These are phyloP conservation scores for Fusarium austroafricanum DNA, from an alignment of 2,329 filamentous ascomycete genomes.

Conservation along the genomic window DNA sequence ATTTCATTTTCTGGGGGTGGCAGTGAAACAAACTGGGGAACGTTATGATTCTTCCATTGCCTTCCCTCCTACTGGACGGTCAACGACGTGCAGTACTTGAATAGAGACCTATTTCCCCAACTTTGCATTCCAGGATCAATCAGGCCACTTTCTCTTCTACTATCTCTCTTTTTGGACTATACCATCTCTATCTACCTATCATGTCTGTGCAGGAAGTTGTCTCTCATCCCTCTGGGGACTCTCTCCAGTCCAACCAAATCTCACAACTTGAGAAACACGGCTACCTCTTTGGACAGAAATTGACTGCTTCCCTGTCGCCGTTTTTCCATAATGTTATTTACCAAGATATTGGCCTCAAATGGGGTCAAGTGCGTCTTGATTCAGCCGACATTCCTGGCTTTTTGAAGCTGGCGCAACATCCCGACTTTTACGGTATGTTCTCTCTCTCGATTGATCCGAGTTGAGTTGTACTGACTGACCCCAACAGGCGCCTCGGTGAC, in stretches of 20 bases:
- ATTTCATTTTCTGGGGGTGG: neutral
- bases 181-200: neutral
- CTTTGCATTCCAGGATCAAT: conserved; percentile 11
- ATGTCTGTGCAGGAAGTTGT: conserved; percentile 38
- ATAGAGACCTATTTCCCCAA: conserved; percentile 3
- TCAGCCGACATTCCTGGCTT: conserved; percentile 62
- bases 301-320: conserved; percentile 66
- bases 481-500: conserved; percentile 74
- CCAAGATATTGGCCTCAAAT: conserved; percentile 60
- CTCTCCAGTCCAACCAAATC: conserved; percentile 38
- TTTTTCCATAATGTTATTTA: conserved; percentile 67
- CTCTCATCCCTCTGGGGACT: conserved; percentile 39
- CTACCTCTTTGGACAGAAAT: conserved; percentile 69
- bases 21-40: neutral
- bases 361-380: conserved; percentile 65
- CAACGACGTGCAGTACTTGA: conserved; percentile 26
- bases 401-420: conserved; percentile 63
- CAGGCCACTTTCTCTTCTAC: neutral
- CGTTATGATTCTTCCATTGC: conserved; percentile 13
- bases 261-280: conserved; percentile 58
- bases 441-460: neutral
- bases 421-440: conserved; percentile 69
- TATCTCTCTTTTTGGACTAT: neutral
- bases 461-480: neutral
- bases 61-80: conserved; percentile 21